A percentile compares a stretch with the other conserved stretches of the same genome.
phyloP scores from a whole-genome alignment of 495 filamentous ascomycete genomes.

The Hyaloscypha finlandica region DNA sequence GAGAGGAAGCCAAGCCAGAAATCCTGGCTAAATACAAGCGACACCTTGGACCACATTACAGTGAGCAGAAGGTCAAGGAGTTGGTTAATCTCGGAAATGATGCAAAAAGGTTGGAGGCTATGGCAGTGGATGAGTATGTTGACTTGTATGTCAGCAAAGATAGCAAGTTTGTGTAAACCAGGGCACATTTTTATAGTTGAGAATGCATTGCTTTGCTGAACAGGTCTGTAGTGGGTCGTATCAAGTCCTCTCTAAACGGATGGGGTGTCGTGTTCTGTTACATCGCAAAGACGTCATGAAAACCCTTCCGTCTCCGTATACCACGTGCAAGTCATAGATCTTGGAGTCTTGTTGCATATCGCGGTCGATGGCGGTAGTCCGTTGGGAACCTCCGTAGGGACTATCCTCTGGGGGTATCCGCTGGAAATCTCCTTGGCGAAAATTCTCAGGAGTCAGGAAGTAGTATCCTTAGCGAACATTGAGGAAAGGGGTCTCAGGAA shows the following conservation, averaged over 20 bases:
- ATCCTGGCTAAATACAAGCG: slow-evolving; percentile 93
- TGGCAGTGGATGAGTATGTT: slow-evolving; percentile 89
- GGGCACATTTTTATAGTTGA: neutral
- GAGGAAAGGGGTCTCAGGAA: no score
- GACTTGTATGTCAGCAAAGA: slow-evolving; percentile 78
- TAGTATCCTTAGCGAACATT: no score
- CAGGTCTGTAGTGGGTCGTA: neutral
- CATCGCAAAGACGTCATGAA: neutral
- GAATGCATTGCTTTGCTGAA: neutral
- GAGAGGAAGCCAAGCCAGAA: slow-evolving; percentile 96
- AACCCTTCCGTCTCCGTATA: no score
- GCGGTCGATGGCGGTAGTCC: no score
- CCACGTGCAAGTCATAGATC: no score
- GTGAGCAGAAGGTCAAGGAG: slow-evolving; percentile 71
- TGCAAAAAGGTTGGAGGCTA: slow-evolving; percentile 69
- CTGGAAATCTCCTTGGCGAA: no score
- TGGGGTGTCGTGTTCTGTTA: neutral
- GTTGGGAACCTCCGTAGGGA: no score
- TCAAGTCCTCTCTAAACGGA: neutral
- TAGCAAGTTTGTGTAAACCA: slow-evolving; percentile 51
- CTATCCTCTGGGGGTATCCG: no score
- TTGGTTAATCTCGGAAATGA: slow-evolving; percentile 76
- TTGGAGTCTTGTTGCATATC: no score
- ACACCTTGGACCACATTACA: slow-evolving; percentile 83
- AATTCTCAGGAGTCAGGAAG: no score